Evolutionary conservation across 495 filamentous ascomycete genomes (phyloP).

Genomic region (Podospora bellae-mahoneyi): DNA sequence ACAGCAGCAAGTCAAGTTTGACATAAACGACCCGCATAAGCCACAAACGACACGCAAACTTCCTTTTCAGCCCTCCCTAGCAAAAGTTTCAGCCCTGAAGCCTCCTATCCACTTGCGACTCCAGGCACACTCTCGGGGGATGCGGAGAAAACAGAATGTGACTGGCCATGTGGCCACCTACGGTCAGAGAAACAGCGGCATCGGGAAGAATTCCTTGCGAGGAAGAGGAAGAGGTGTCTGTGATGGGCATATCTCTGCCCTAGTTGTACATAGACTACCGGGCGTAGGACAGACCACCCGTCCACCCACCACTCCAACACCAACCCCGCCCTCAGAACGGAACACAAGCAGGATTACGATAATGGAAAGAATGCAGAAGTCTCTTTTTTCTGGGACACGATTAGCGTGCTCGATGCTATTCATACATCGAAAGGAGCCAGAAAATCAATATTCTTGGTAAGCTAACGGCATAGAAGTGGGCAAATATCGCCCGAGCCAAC

Average conservation of each 20-base stretch:
- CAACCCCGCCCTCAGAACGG: not conserved
- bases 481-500: not conserved
- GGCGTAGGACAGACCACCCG: not conserved
- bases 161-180: not conserved
- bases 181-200: not conserved
- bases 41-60: not conserved
- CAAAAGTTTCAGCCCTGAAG: not conserved
- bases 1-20: not conserved
- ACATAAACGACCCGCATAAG: not conserved
- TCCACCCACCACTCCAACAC: not conserved
- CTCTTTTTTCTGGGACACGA: not conserved
- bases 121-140: not conserved
- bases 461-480: not conserved
- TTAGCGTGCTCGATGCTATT: conserved; percentile 1
- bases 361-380: not conserved
- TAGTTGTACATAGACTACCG: not conserved
- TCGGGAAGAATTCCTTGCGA: not conserved
- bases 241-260: not conserved
- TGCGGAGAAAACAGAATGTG: not conserved
- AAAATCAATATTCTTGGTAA: not conserved
- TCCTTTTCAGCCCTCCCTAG: not conserved
- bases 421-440: not conserved
- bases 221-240: not conserved
- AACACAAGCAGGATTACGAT: not conserved
- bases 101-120: not conserved